Conservation (phyloP, 1,284 basidiomycete species). For the Fomitopsis schrenkii region DNA sequence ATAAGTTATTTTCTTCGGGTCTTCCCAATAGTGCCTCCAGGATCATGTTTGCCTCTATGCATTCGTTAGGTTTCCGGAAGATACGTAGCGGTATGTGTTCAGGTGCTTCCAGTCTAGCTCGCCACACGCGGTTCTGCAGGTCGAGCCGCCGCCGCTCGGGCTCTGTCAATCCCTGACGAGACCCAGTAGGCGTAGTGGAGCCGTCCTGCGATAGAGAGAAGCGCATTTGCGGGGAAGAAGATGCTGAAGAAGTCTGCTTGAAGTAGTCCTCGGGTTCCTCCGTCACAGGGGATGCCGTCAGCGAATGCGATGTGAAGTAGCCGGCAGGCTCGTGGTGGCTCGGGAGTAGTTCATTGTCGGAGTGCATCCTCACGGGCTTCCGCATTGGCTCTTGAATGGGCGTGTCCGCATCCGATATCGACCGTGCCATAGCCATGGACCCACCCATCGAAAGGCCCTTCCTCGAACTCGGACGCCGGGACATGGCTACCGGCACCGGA, state of each 20-base stretch:
- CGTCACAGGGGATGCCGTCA: constrained; percentile 11
- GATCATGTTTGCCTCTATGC: constrained; percentile 45
- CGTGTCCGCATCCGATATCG: constrained; percentile 15
- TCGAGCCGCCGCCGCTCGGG: constrained; percentile 50
- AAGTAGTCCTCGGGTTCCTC: constrained; percentile 16
- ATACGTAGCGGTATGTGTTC: constrained; percentile 52
- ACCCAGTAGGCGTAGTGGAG: not conserved
- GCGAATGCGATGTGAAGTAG: constrained; percentile 15
- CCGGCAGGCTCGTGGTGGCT: constrained; percentile 3
- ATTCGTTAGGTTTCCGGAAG: constrained; percentile 64
- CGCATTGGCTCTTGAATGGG: constrained; percentile 4
- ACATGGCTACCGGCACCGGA: not conserved
- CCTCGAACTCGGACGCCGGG: not conserved
- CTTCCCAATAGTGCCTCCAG: constrained; percentile 19
- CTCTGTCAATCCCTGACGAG: constrained; percentile 33
- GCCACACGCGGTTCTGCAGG: constrained; percentile 58
- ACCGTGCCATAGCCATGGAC: constrained; percentile 6
- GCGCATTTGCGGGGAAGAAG: constrained; percentile 4
- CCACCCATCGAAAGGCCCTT: not conserved
- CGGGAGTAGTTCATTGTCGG: constrained; percentile 10
- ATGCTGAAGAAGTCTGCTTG: constrained; percentile 10
- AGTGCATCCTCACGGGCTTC: constrained; percentile 11
- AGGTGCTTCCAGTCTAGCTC: constrained; percentile 53
- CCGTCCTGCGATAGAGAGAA: constrained; percentile 5
- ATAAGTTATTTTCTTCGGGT: constrained; percentile 9